These are phyloP conservation scores for Botryotinia narcissicola DNA, from an alignment of 2,329 filamentous ascomycete genomes.

Conservation along the genomic window DNA sequence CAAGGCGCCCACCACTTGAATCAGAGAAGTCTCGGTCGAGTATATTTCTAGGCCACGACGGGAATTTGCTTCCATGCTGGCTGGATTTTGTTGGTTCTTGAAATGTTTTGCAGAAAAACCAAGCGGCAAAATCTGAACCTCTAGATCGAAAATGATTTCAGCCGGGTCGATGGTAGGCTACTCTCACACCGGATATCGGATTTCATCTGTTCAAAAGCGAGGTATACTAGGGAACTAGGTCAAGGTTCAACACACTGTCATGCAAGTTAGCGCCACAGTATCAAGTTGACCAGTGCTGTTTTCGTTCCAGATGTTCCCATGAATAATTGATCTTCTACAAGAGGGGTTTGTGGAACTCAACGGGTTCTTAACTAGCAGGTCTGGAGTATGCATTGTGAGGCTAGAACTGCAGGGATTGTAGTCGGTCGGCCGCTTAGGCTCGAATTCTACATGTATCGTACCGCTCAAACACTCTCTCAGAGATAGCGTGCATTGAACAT, in stretches of 20 bases:
- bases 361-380: too few relatives aligned
- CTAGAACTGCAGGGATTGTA: neutral
- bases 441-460: neutral
- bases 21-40: neutral
- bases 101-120: neutral
- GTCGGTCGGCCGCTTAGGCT: neutral
- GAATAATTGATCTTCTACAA: neutral
- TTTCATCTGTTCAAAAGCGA: neutral
- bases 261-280: neutral
- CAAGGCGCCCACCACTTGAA: neutral
- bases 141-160: too few relatives aligned
- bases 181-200: neutral
- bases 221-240: neutral
- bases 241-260: neutral
- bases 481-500: neutral
- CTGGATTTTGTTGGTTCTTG: neutral
- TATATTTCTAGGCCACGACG: neutral
- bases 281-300: neutral
- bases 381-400: too few relatives aligned
- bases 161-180: neutral
- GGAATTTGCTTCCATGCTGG: neutral
- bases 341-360: neutral
- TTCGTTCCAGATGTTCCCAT: neutral
- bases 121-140: neutral
- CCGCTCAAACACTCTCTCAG: too few relatives aligned